Percentiles rank a stretch among this genome's conserved stretches.
phyloP scores from a whole-genome alignment of 225 moss, liverwort and hornwort genomes.

The Asterella californica region DNA sequence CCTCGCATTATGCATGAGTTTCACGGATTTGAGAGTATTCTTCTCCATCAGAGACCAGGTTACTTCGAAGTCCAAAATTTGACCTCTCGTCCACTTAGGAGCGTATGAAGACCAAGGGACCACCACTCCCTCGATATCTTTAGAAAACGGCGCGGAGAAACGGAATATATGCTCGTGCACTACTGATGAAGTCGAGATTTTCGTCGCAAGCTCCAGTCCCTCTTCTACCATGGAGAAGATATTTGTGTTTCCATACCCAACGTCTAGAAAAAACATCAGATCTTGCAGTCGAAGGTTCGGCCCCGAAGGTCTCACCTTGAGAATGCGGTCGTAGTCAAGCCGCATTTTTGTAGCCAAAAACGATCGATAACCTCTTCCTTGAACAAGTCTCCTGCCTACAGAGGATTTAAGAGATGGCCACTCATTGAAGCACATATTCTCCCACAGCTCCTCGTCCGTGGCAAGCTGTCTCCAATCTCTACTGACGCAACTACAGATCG shows the following conservation, averaged over 20 bases:
- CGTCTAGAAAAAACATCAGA: not conserved
- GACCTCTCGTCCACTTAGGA: not conserved
- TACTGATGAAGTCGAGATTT: not conserved
- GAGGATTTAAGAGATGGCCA: conserved; percentile 15
- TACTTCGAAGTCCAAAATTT: not conserved
- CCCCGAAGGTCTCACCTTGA: not conserved
- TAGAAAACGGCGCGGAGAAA: not conserved
- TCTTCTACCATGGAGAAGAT: conserved; percentile 1
- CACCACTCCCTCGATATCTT: not conserved
- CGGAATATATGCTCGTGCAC: not conserved
- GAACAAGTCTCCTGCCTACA: not conserved
- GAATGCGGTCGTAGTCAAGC: not conserved
- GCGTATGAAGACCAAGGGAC: not conserved
- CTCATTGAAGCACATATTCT: not conserved
- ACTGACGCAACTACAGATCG: not conserved
- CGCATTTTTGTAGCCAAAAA: not conserved
- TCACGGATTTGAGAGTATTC: conserved; percentile 9
- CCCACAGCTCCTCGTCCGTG: conserved; percentile 10
- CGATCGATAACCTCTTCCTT: not conserved
- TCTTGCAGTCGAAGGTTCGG: not conserved
- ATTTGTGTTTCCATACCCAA: not conserved
- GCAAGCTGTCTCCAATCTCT: conserved; percentile 7
- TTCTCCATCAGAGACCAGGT: conserved; percentile 13
- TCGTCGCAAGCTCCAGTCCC: not conserved
- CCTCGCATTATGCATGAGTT: not conserved